phyloP scores from a whole-genome alignment of 1,139 yeast genomes.

The Candida dubliniensis region DNA sequence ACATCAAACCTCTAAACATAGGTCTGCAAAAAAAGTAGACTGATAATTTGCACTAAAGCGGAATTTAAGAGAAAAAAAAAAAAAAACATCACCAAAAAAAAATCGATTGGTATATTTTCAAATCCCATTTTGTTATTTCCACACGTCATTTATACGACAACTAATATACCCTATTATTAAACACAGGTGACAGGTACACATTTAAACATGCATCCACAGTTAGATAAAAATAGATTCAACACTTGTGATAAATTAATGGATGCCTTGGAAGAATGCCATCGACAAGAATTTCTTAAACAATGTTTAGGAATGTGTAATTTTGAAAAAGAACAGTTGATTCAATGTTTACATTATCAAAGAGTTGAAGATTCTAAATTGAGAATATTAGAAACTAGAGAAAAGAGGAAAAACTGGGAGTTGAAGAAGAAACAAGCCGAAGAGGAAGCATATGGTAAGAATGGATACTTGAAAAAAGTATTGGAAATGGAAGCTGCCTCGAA shows the following conservation, averaged over 20 bases:
- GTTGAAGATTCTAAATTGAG: conserved; percentile 64
- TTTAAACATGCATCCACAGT: conserved; percentile 45
- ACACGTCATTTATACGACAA: neutral
- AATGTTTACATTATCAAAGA: conserved; percentile 81
- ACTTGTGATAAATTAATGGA: conserved; percentile 79
- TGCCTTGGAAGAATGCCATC: conserved; percentile 89
- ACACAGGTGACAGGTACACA: neutral
- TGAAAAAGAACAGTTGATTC: conserved; percentile 73
- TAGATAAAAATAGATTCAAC: conserved; percentile 45
- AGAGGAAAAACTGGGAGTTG: conserved; percentile 53
- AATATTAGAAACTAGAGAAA: conserved; percentile 56
- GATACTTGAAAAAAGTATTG: conserved; percentile 65
- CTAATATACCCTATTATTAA: neutral
- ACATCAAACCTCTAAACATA: no score
- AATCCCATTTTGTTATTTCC: conserved; percentile 1
- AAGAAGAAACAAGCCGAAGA: conserved; percentile 66
- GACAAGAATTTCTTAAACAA: conserved; percentile 64
- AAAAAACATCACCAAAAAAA: no score
- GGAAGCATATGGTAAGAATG: conserved; percentile 78
- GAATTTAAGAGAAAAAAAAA: no score
- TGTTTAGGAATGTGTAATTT: conserved; percentile 87
- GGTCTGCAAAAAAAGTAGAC: no score
- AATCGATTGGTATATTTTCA: neutral
- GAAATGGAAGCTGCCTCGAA: conserved; percentile 31
- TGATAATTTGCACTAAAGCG: no score